phyloP scores from a whole-genome alignment of 2,329 filamentous ascomycete genomes.

The Arthroderma sp. region DNA sequence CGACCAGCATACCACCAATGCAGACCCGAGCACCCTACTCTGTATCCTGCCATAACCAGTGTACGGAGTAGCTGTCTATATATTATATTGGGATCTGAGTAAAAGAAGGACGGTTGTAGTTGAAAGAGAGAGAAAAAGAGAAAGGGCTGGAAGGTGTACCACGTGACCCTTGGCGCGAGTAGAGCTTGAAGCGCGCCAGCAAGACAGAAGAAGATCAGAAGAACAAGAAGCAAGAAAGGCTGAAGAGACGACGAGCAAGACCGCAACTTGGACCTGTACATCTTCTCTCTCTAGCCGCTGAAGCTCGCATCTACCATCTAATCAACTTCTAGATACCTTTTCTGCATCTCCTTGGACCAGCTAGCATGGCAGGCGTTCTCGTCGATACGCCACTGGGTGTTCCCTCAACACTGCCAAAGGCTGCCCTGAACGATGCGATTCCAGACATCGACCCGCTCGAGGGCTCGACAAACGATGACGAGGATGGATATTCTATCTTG shows the following conservation, averaged over 20 bases:
- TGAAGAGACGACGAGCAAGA: not conserved
- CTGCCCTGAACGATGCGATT: slow-evolving; percentile 62
- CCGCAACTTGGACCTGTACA: not conserved
- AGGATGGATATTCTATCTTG: slow-evolving; percentile 86
- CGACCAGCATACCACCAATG: no score
- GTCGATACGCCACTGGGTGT: slow-evolving; percentile 59
- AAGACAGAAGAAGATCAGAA: not conserved
- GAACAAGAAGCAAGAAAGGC: not conserved
- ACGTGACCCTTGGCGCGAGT: not conserved
- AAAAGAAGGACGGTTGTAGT: no score
- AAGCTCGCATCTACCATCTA: not conserved
- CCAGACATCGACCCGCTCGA: slow-evolving; percentile 85
- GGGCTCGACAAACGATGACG: slow-evolving; percentile 65
- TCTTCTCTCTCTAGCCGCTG: not conserved
- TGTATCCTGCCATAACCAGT: no score
- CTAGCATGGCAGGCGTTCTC: slow-evolving; percentile 69
- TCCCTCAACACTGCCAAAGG: slow-evolving; percentile 62
- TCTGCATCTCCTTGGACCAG: not conserved
- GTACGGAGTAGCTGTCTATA: no score
- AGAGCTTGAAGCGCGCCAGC: not conserved
- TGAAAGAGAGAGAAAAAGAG: no score
- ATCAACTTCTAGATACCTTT: not conserved
- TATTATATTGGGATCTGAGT: no score
- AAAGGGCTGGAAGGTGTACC: not conserved
- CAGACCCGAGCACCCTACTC: no score